Evolutionary conservation across 306 rosid species (phyloP).

Genomic region (Inga laurina): DNA sequence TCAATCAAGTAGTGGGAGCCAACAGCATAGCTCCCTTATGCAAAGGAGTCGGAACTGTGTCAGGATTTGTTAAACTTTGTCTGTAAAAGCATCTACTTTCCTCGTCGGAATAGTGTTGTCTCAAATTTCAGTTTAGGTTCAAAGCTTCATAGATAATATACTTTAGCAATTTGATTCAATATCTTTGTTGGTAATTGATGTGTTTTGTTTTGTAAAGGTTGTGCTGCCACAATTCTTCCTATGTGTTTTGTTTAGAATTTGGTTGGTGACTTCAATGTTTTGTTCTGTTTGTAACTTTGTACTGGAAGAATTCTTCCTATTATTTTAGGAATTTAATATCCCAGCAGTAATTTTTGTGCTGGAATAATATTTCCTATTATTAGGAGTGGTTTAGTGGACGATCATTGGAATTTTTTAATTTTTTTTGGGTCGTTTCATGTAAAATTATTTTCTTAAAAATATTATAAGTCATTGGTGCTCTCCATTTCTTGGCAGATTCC

Average conservation of each 20-base stretch:
- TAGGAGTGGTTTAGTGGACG: not conserved
- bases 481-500: no score
- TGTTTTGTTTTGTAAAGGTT: not conserved
- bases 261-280: not conserved
- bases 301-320: not conserved
- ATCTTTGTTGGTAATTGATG: not conserved
- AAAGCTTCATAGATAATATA: not conserved
- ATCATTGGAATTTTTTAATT: not conserved
- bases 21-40: slow-evolving; percentile 21
- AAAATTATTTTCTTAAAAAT: not conserved
- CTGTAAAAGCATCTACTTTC: not conserved
- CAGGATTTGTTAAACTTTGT: not conserved
- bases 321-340: not conserved
- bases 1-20: slow-evolving; percentile 51
- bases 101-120: not conserved
- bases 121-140: not conserved
- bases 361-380: not conserved
- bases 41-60: not conserved
- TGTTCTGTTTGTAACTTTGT: not conserved
- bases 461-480: not conserved
- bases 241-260: not conserved
- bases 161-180: not conserved
- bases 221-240: not conserved
- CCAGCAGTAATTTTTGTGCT: not conserved
- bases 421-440: not conserved